Evolutionary conservation across 768 basidiomycete species (phyloP).

Genomic region (Collybia mongolica): DNA sequence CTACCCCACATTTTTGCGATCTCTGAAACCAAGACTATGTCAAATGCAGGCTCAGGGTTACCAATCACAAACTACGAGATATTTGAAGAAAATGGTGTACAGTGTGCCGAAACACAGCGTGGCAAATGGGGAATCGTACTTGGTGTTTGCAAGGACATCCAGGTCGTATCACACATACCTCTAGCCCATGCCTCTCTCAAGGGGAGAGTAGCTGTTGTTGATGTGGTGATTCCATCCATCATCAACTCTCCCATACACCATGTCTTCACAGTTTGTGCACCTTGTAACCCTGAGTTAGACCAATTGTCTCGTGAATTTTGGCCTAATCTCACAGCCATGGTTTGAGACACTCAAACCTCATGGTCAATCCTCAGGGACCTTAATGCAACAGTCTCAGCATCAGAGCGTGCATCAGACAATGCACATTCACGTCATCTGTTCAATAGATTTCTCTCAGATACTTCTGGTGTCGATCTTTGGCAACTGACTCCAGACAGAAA

Average conservation of each 20-base stretch:
- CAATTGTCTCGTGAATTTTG: constrained; percentile 6
- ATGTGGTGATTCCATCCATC: constrained; percentile 9
- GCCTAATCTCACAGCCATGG: constrained; percentile 5
- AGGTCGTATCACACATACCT: constrained; percentile 1
- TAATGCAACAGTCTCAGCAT: constrained; percentile 12
- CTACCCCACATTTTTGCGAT: constrained; percentile 5
- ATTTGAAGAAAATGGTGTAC: constrained; percentile 7
- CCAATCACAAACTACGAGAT: constrained; percentile 2
- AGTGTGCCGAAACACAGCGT: not conserved
- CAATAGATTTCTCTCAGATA: constrained; percentile 6
- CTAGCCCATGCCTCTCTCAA: constrained; percentile 1
- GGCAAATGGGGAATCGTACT: constrained; percentile 8
- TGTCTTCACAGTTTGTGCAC: constrained; percentile 13
- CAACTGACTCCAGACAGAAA: constrained; percentile 5
- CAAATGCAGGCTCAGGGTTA: not conserved
- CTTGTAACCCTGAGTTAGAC: constrained; percentile 10
- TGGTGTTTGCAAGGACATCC: constrained; percentile 7
- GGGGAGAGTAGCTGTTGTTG: constrained; percentile 6
- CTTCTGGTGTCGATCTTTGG: constrained; percentile 14
- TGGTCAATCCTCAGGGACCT: constrained; percentile 14
- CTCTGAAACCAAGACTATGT: constrained; percentile 4
- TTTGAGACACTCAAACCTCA: not conserved
- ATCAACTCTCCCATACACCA: constrained; percentile 6
- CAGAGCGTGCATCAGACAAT: constrained; percentile 9
- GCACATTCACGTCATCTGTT: not conserved